Conservation (phyloP, 164 flowering plant species). For the Kingdonia uniflora region DNA sequence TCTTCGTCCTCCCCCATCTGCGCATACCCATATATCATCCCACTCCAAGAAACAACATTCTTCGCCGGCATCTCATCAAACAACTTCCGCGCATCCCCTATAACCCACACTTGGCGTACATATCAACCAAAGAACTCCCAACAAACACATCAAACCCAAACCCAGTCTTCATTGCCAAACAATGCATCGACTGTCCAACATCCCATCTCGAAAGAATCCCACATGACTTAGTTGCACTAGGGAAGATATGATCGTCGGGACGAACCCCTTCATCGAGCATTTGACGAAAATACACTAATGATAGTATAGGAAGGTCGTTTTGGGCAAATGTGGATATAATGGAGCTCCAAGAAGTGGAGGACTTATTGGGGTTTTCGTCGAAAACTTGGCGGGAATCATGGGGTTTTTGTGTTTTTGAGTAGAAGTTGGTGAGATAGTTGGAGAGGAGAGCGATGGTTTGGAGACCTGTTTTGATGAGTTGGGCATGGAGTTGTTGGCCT, state of each 20-base stretch:
- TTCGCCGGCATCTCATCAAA: slow-evolving; percentile 78
- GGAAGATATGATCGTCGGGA: slow-evolving; percentile 64
- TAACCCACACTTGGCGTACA: slow-evolving; percentile 78
- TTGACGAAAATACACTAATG: slow-evolving; percentile 44
- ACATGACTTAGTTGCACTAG: slow-evolving; percentile 62
- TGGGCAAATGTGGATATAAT: slow-evolving; percentile 67
- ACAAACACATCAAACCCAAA: slow-evolving; percentile 59
- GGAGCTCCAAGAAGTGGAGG: slow-evolving; percentile 78
- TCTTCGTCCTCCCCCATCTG: slow-evolving; percentile 65
- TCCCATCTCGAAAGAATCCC: slow-evolving; percentile 29
- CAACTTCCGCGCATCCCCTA: slow-evolving; percentile 44
- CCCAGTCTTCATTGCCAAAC: slow-evolving; percentile 49
- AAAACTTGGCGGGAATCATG: slow-evolving; percentile 39
- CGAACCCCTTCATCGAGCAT: slow-evolving; percentile 32
- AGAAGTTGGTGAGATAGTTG: slow-evolving; percentile 76
- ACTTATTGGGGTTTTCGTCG: slow-evolving; percentile 33
- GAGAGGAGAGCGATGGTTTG: slow-evolving; percentile 41
- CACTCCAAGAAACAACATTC: slow-evolving; percentile 94
- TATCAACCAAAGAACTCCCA: slow-evolving; percentile 74
- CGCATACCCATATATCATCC: slow-evolving; percentile 77
- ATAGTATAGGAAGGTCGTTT: slow-evolving; percentile 60
- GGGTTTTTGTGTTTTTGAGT: slow-evolving; percentile 67
- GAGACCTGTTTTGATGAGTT: slow-evolving; percentile 50
- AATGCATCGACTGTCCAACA: slow-evolving; percentile 52
- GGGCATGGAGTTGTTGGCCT: slow-evolving; percentile 74